Evolutionary conservation across 129 eudicot genomes (phyloP).

Genomic region (Artemisia tridentata): DNA sequence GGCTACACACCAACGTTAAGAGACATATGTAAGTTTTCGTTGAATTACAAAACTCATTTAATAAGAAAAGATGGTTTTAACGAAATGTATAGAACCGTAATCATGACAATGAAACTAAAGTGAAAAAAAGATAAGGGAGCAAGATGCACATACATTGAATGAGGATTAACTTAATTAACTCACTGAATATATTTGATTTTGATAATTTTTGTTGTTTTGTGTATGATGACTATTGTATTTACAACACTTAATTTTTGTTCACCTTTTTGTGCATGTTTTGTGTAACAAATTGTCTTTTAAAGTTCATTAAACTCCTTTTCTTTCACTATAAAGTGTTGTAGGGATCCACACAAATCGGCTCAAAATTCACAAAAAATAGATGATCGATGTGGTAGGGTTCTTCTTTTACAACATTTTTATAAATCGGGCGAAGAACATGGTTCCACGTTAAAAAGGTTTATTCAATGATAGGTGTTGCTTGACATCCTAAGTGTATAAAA

Average conservation of each 20-base stretch:
- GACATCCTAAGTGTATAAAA: slow-evolving; percentile 4
- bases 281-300: slow-evolving; percentile 20
- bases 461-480: neutral
- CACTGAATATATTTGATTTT: slow-evolving; percentile 12
- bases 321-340: slow-evolving; percentile 22
- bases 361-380: neutral
- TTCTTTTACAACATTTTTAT: slow-evolving; percentile 15
- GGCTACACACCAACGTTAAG: too few species aligned
- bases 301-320: slow-evolving; percentile 24
- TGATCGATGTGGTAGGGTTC: slow-evolving; percentile 11
- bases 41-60: too few species aligned
- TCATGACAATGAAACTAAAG: slow-evolving; percentile 22
- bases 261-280: slow-evolving; percentile 26
- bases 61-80: too few species aligned
- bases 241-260: neutral
- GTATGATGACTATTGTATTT: slow-evolving; percentile 12
- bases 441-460: slow-evolving; percentile 20
- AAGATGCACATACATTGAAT: slow-evolving; percentile 24
- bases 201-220: neutral
- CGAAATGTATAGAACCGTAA: neutral
- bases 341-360: slow-evolving; percentile 27
- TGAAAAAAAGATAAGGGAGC: slow-evolving; percentile 11
- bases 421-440: slow-evolving; percentile 15
- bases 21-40: too few species aligned
- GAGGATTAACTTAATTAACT: slow-evolving; percentile 6